These are phyloP conservation scores for Rosa lucieae DNA, from an alignment of 306 rosid species.

Conservation along the genomic window DNA sequence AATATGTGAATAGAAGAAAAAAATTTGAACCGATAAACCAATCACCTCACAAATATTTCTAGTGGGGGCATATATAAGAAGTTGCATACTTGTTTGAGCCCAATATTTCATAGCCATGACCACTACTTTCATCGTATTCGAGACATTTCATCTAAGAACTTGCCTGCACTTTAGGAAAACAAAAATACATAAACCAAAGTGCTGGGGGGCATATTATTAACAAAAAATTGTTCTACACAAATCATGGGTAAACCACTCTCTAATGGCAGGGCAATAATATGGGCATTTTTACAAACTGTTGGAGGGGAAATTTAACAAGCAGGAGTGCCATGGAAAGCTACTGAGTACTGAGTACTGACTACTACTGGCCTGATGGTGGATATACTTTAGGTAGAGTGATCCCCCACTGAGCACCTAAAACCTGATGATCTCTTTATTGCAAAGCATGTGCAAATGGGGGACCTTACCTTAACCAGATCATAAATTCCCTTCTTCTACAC, in stretches of 20 bases:
- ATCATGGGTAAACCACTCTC: neutral
- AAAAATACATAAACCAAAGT: neutral
- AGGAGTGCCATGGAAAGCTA: constrained; percentile 16
- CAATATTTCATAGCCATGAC: neutral
- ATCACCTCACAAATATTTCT: too few relatives aligned
- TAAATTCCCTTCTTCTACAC: constrained; percentile 16
- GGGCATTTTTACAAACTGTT: neutral
- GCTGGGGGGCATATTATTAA: too few relatives aligned
- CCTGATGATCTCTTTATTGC: constrained; percentile 44
- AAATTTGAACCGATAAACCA: too few relatives aligned
- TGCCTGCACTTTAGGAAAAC: accelerated
- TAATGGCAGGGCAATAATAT: neutral
- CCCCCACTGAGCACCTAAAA: constrained; percentile 35
- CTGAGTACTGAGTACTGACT: constrained; percentile 4
- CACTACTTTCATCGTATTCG: neutral
- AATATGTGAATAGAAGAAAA: neutral
- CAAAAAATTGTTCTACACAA: neutral
- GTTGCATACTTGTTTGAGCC: neutral
- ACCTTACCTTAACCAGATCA: constrained; percentile 19
- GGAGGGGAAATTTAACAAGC: constrained; percentile 3
- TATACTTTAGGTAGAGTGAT: neutral
- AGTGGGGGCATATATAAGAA: neutral
- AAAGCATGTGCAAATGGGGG: constrained; percentile 43
- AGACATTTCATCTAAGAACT: neutral
- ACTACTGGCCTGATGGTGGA: neutral